Conservation (phyloP, 169 alveolate species). For the Eimeria necatrix region DNA sequence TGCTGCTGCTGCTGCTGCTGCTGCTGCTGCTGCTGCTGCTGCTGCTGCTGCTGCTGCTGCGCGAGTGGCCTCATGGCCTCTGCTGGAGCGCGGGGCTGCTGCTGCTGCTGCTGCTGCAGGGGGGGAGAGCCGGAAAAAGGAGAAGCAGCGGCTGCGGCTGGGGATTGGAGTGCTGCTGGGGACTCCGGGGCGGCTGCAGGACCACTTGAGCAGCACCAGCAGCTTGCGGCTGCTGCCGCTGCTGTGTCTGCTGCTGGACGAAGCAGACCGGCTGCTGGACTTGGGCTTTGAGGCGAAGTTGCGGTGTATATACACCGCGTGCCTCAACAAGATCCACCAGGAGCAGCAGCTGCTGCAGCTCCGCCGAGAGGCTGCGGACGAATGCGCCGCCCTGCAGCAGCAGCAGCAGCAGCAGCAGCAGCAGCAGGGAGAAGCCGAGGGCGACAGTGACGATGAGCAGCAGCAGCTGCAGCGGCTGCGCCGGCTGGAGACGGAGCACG, state of each 20-base stretch:
- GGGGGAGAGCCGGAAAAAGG: slow-evolving; percentile 94
- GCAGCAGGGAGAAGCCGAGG: neutral
- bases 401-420: slow-evolving; percentile 22
- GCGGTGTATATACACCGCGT: slow-evolving; percentile 81
- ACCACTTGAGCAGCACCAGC: slow-evolving; percentile 94
- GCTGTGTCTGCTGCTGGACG: slow-evolving; percentile 95
- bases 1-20: neutral
- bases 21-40: neutral
- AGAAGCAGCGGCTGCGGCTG: slow-evolving; percentile 93
- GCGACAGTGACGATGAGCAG: slow-evolving; percentile 9
- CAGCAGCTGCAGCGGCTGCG: slow-evolving; percentile 12
- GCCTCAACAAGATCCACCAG: slow-evolving; percentile 25
- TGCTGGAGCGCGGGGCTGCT: neutral
- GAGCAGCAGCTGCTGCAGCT: neutral
- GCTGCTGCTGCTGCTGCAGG: slow-evolving; percentile 83
- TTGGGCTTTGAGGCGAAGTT: slow-evolving; percentile 97
- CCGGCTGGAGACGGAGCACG: neutral
- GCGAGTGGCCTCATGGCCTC: neutral
- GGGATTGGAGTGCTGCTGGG: slow-evolving; percentile 96
- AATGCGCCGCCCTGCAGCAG: slow-evolving; percentile 15
- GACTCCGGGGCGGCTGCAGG: slow-evolving; percentile 99
- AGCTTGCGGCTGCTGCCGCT: slow-evolving; percentile 91
- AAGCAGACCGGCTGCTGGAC: slow-evolving; percentile 98
- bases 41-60: slow-evolving; percentile 39
- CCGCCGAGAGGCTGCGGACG: neutral